These are phyloP conservation scores for Colletotrichum neosansevieriae DNA, from an alignment of 2,329 filamentous ascomycete species.

Conservation along the genomic window DNA sequence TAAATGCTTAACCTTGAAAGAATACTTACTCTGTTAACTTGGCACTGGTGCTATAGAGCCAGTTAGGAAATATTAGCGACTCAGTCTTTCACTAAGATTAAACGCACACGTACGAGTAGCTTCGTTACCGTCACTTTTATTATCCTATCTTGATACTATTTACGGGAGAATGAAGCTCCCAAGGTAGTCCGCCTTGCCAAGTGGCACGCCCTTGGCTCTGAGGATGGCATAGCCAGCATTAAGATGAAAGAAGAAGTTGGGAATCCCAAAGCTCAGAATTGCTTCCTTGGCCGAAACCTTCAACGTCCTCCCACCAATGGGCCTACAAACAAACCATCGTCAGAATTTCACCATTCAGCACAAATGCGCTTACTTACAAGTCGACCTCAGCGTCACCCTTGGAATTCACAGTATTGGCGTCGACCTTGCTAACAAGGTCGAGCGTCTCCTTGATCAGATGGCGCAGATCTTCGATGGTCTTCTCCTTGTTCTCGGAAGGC, in stretches of 20 bases:
- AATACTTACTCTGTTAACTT: too few species aligned
- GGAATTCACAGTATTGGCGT: conserved; percentile 44
- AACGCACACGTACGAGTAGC: too few species aligned
- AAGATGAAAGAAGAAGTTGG: conserved; percentile 73
- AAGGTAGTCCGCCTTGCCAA: conserved; percentile 70
- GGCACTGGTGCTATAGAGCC: too few species aligned
- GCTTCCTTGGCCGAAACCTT: conserved; percentile 51
- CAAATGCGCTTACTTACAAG: conserved; percentile 42
- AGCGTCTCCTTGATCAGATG: conserved; percentile 46
- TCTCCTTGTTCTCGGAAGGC: conserved; percentile 47
- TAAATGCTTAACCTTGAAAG: too few species aligned
- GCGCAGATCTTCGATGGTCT: conserved; percentile 49
- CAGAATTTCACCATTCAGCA: neutral
- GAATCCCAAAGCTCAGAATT: conserved; percentile 58
- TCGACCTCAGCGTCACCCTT: conserved; percentile 43
- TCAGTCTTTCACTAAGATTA: too few species aligned
- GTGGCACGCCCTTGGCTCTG: conserved; percentile 65
- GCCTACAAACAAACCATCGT: neutral
- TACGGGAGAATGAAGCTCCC: conserved; percentile 23
- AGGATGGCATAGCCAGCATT: conserved; percentile 68
- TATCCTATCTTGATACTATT: too few species aligned
- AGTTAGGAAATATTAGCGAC: too few species aligned
- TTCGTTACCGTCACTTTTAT: too few species aligned
- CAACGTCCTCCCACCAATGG: conserved; percentile 27
- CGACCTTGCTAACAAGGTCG: conserved; percentile 46